Base-by-base conservation (phyloP, 192 early-diverging fungal genomes). In the Jimgerdemannia flammicorona region DNA sequence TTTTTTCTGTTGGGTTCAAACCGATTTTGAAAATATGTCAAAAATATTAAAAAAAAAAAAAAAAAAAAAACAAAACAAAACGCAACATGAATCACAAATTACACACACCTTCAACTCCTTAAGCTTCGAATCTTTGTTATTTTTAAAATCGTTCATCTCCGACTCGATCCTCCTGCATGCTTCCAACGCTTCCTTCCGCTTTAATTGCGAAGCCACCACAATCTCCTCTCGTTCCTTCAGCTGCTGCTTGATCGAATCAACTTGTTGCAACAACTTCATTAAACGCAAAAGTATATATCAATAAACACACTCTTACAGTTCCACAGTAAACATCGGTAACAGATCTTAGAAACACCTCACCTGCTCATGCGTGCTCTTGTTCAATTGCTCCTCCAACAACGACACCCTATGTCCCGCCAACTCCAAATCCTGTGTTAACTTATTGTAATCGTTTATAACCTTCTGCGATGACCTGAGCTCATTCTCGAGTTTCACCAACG, bases 91-190 rank as follows among this genome's bases (percentile, higher is more conserved):
- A 29, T 59, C 14, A 14, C 49, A 59, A 59, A 59, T 10, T 6
- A 59, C 8, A 59, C 14, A 59, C 79, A 89, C 89, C 67, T 90
- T 87, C 40, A 99, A 86, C 66, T 94, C 90, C 74, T 95, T 88
- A 42, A 99, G 77, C 82, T 98, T 99, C 14, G 89, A 88, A 44
- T 95, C 95, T 76, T 95, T 95, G 80, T 99, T 91, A 44, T 84
- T 84, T 69, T 92, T 89, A 65, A 97, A 95, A 77, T 97, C 95
- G 39, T 86, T 84, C 95, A 98, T 98, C 78, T 99, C 97, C 54
- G 81, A 74, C 74, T 94, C 93, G 66, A 96, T 93, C 43, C 86
- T 82, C 67, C 87, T 74, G 19, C 85, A 88, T 11, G 89, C 86
- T 43, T 76, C 79, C 14, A 80, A 40, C 29, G 90, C 90, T 10